Evolutionary conservation across 768 basidiomycete species (phyloP), one percentile per base, ranked within the genome.

Genomic region (Calocybe indica): DNA sequence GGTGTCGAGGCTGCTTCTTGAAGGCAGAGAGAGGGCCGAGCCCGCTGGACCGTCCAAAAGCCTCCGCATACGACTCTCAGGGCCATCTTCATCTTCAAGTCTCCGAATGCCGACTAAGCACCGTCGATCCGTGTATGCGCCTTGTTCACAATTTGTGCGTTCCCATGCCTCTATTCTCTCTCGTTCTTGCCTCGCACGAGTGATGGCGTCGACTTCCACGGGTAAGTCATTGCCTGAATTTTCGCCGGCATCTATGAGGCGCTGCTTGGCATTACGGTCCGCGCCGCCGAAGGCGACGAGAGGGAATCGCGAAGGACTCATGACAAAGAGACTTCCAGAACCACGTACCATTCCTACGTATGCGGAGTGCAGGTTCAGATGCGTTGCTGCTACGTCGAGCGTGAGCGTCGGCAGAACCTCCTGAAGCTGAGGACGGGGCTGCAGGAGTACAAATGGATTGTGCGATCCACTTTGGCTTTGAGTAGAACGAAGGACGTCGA

Each of bases 241-340:
- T 22, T 50, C 53, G 13, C 47, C 41, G 13, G 59, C 61, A 31
- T 68, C 67, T 15, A 64, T 58, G 22, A 63, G 54, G 11, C 48
- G 45, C 10, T 49, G 46, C 33, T 48, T 58, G 6, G 46, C 39
- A 39, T 55, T 43, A 28, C 40, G 40, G 37, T 68, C 61, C 8
- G 53, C 50, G 4, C 65, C 63, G 2, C 80, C 75, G 55, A 91
- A 89, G 5, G 78, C 81, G 50, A 95, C 85, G 7, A 97, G 73
- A 0, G 94, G 95, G 59, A 79, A 97, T 6, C 76, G 77, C 8
- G 77, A 72, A 0, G 88, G 85, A 52, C 87, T 88, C 80, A 97
- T 86, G 13, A 89, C 92, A 56, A 83, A 95, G 1, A 96, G 72
- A 37, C 85, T 87, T 2, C 76, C 81, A 0, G 77, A 79, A 58